These are phyloP conservation scores for Cyclotella choctawhatcheeana DNA, from an alignment of 108 stramenopile genomes.

Conservation along the genomic window DNA sequence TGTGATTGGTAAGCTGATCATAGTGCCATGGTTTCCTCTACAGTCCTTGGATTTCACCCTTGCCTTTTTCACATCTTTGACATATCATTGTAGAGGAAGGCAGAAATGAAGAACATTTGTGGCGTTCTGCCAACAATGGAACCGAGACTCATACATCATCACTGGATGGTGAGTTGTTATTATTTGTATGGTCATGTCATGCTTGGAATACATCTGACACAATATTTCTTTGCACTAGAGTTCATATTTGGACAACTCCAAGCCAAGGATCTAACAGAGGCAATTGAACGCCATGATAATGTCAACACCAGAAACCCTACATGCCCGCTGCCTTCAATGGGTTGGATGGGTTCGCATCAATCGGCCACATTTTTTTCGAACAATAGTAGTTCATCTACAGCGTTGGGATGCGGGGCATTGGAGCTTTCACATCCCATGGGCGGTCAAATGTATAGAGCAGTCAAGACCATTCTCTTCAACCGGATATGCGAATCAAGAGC, in stretches of 20 bases:
- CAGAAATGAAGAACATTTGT: constrained; percentile 86
- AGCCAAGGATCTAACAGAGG: constrained; percentile 66
- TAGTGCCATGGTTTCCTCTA: no score
- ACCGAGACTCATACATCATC: constrained; percentile 87
- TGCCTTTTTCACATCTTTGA: no score
- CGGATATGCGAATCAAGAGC: constrained; percentile 73
- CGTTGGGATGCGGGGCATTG: constrained; percentile 85
- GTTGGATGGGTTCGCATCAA: constrained; percentile 84
- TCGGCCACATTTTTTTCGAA: constrained; percentile 78
- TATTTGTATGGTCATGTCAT: no score
- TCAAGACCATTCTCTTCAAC: constrained; percentile 72
- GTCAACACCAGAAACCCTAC: neutral
- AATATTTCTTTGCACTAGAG: no score
- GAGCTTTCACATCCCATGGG: constrained; percentile 85
- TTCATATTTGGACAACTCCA: constrained; percentile 80
- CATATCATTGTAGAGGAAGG: no score
- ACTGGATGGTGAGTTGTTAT: no score
- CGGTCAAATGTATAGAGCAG: constrained; percentile 74
- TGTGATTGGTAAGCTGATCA: constrained; percentile 50
- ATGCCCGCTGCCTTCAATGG: constrained; percentile 76
- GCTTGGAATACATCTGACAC: no score
- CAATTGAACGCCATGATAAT: constrained; percentile 73
- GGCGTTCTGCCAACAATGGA: constrained; percentile 85
- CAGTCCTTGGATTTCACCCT: no score
- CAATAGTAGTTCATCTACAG: constrained; percentile 78